Percentiles rank a stretch among this genome's conserved stretches.
These are phyloP conservation scores for Spinellus fusiger DNA, from an alignment of 192 early-diverging fungal species.

Conservation along the genomic window DNA sequence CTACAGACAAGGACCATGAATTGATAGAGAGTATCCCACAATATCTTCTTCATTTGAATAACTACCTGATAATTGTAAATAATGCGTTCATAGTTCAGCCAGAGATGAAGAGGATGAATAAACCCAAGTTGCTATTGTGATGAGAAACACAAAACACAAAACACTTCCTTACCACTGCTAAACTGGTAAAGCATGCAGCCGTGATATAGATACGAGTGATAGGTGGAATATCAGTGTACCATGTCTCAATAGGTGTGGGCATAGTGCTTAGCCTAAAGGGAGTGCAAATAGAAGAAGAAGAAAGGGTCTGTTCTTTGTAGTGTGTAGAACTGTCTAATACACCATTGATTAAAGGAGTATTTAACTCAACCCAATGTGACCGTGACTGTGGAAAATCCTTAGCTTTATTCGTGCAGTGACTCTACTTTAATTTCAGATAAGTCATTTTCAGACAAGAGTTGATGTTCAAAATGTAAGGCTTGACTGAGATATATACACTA, in stretches of 20 bases:
- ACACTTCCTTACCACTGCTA: constrained; percentile 63
- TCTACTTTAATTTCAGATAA: no score
- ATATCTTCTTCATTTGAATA: background rate
- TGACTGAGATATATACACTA: no score
- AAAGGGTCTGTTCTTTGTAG: background rate
- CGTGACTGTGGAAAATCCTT: no score
- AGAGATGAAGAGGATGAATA: constrained; percentile 74
- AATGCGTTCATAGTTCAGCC: constrained; percentile 70
- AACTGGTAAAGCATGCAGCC: constrained; percentile 61
- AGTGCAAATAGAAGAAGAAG: constrained; percentile 17
- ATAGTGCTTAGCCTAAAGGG: constrained; percentile 43
- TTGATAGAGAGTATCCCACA: no score
- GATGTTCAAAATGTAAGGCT: no score
- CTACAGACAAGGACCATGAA: no score
- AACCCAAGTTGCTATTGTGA: constrained; percentile 73
- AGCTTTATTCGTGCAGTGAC: no score
- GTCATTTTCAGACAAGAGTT: no score
- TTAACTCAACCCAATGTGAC: no score
- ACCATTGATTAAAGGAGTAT: no score
- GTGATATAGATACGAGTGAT: constrained; percentile 87
- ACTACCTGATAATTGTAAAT: constrained; percentile 63
- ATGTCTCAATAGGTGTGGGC: constrained; percentile 70
- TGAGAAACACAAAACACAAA: constrained; percentile 8
- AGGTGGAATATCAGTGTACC: constrained; percentile 85
- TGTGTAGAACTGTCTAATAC: no score